phyloP scores from a whole-genome alignment of 2,329 filamentous ascomycete species.

The Aaosphaeria arxii region DNA sequence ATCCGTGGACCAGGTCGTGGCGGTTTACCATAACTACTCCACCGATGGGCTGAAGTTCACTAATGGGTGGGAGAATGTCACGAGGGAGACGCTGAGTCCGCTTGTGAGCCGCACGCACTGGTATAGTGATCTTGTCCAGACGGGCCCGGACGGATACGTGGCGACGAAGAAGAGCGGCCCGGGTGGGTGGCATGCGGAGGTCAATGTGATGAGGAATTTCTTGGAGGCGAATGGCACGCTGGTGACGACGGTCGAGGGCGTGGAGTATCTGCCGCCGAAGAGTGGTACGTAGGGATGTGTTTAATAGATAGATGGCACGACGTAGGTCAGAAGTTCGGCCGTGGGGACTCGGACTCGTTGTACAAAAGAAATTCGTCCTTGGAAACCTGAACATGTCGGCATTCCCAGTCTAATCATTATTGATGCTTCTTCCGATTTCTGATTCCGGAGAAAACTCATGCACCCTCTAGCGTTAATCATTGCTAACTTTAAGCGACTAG shows the following conservation, averaged over 20 bases:
- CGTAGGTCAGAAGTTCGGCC: too few relatives aligned
- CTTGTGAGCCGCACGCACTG: slow-evolving; percentile 24
- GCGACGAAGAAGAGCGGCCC: slow-evolving; percentile 39
- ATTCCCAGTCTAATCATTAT: too few relatives aligned
- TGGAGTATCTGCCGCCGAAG: slow-evolving; percentile 34
- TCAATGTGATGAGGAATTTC: slow-evolving; percentile 36
- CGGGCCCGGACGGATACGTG: slow-evolving; percentile 13
- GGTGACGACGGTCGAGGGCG: slow-evolving; percentile 36
- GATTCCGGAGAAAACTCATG: too few relatives aligned
- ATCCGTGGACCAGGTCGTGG: slow-evolving; percentile 13
- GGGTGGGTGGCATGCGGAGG: slow-evolving; percentile 37
- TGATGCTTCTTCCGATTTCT: too few relatives aligned
- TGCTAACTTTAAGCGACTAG: too few relatives aligned
- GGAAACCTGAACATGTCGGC: too few relatives aligned
- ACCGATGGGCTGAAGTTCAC: slow-evolving; percentile 34
- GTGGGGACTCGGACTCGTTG: too few relatives aligned
- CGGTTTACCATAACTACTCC: slow-evolving; percentile 37
- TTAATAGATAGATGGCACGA: too few relatives aligned
- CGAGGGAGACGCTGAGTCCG: slow-evolving; percentile 1
- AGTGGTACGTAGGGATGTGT: too few relatives aligned
- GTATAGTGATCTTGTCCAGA: slow-evolving; percentile 38
- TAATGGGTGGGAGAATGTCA: slow-evolving; percentile 33
- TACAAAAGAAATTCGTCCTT: too few relatives aligned
- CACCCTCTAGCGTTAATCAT: too few relatives aligned
- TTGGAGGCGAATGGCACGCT: slow-evolving; percentile 42